Conservation (phyloP, 805 yeast species). For the Ogataea populi-albae region DNA sequence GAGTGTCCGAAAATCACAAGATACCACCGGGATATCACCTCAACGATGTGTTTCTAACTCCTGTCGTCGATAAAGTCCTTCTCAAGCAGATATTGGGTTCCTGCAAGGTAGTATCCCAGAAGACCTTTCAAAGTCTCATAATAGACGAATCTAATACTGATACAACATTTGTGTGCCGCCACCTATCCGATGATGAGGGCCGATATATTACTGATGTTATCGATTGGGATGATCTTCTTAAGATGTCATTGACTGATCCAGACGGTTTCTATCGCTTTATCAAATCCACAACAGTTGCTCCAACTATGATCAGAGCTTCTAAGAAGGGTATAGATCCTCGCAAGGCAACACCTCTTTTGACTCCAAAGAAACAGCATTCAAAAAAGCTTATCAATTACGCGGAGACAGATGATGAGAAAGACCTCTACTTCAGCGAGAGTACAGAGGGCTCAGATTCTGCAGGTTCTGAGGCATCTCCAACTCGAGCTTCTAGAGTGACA, state of each 20-base stretch:
- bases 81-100: conserved; percentile 41
- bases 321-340: too few relatives aligned
- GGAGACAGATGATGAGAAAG: conserved; percentile 13
- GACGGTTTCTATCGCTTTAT: conserved; percentile 33
- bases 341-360: conserved; percentile 1
- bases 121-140: conserved; percentile 33
- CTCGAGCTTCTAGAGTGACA: too few relatives aligned
- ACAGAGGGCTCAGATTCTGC: too few relatives aligned
- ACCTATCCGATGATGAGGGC: conserved; percentile 40
- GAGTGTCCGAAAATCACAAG: too few relatives aligned
- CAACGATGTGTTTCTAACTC: conserved; percentile 55
- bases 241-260: conserved; percentile 26
- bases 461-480: too few relatives aligned
- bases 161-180: conserved; percentile 38
- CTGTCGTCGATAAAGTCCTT: conserved; percentile 43
- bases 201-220: conserved; percentile 35
- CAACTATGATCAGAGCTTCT: conserved; percentile 16
- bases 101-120: conserved; percentile 42
- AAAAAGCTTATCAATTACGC: conserved; percentile 11
- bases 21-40: conserved; percentile 22
- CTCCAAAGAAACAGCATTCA: conserved; percentile 14
- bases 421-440: too few relatives aligned
- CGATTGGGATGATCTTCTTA: conserved; percentile 37
- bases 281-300: conserved; percentile 29
- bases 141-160: conserved; percentile 36